A percentile compares a stretch with the other conserved stretches of the same genome.
phyloP scores from a whole-genome alignment of 345 rosid species.

The Rhodamnia argentea region DNA sequence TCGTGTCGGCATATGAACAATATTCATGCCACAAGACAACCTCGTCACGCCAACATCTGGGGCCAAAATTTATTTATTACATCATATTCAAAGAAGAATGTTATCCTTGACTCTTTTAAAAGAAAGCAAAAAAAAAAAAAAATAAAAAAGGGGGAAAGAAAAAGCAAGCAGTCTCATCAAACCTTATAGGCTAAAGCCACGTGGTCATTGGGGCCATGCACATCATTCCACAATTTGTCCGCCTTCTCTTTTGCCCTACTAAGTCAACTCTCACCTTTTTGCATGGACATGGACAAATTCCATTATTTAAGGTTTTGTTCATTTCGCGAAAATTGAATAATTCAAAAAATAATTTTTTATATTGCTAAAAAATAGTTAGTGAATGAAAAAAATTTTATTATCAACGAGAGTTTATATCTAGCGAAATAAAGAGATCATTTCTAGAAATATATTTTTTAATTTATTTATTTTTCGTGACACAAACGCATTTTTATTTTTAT shows the following conservation, averaged over 20 bases:
- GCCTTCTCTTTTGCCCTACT: background rate
- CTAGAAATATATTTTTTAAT: too few species aligned
- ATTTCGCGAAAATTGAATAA: too few species aligned
- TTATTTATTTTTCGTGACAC: too few species aligned
- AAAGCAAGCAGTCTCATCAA: background rate
- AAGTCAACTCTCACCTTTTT: background rate
- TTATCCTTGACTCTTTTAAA: background rate
- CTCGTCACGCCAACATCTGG: background rate
- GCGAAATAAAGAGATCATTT: too few species aligned
- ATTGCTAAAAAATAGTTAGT: too few species aligned
- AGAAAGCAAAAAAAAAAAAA: background rate
- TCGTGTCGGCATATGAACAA: background rate
- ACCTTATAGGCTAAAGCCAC: background rate
- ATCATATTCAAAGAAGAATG: background rate
- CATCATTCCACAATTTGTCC: background rate
- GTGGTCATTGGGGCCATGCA: background rate
- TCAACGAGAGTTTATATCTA: too few species aligned
- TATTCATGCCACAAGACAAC: background rate
- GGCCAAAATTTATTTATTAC: background rate
- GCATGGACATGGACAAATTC: background rate
- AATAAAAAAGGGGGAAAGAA: background rate
- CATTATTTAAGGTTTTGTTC: background rate
- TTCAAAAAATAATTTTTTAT: too few species aligned
- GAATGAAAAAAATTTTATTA: too few species aligned
- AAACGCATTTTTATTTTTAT: background rate